phyloP scores from a whole-genome alignment of 148 eudicot species.

The Silene latifolia region DNA sequence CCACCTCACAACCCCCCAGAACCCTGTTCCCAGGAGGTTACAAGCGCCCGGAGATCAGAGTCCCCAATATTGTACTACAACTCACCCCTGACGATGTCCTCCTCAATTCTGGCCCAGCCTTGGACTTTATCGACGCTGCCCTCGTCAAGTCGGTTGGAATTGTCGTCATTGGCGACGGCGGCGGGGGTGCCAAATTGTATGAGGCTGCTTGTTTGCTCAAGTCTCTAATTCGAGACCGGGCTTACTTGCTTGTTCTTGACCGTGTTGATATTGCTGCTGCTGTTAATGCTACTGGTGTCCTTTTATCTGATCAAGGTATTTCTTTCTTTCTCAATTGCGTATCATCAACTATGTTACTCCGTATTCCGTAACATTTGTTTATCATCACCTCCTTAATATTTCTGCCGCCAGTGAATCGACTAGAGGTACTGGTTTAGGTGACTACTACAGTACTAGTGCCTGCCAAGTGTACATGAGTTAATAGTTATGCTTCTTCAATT shows the following conservation, averaged over 20 bases:
- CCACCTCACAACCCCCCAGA: conserved; percentile 7
- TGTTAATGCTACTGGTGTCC: conserved; percentile 79
- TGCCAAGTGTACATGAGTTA: no score
- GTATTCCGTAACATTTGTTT: no score
- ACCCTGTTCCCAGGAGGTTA: conserved; percentile 80
- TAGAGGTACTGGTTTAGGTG: no score
- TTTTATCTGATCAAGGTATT: conserved; percentile 84
- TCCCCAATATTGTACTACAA: conserved; percentile 58
- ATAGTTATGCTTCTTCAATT: no score
- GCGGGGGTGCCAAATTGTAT: conserved; percentile 61
- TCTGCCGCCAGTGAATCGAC: no score
- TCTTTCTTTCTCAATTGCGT: neutral
- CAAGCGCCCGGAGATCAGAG: conserved; percentile 72
- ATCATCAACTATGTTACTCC: no score
- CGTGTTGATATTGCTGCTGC: conserved; percentile 94
- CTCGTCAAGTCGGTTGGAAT: conserved; percentile 65
- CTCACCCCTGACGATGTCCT: conserved; percentile 56
- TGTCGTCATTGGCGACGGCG: conserved; percentile 61
- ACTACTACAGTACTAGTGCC: no score
- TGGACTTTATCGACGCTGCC: conserved; percentile 58
- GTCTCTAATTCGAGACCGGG: conserved; percentile 71
- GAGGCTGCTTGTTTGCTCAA: conserved; percentile 85
- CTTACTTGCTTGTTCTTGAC: conserved; percentile 73
- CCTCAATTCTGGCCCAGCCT: conserved; percentile 28
- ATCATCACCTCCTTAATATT: no score